Base-by-base conservation (phyloP, 2,329 filamentous ascomycete species). In the Curvularia sp. region DNA sequence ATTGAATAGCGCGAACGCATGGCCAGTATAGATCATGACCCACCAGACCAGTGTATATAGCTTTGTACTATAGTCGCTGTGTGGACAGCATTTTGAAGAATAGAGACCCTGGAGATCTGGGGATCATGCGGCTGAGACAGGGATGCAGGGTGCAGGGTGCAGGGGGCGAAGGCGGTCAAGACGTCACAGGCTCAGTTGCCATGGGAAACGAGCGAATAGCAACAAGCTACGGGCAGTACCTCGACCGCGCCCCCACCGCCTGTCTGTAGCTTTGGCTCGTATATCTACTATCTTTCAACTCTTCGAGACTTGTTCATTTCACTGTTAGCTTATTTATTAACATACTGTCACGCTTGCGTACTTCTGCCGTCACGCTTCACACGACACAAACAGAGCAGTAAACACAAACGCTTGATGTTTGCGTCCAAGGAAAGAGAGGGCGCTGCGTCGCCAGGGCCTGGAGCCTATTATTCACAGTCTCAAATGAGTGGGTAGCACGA, bases 401-500 rank as follows among this genome's bases (percentile, higher is more conserved):
- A 58, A 58, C 52, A 58, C 47, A 41, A 9, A 24, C 61, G 62
- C 62, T 13, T 18, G 43, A 77, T 79, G 74, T 69, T 72, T 60
- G 69, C 53, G 57, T 49, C 68, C 31, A 74, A 72, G 64, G 75
- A 73, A 55, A 70, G 72, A 63, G 76, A 77, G 63, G 69, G 72
- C 60, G 72, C 71, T 53, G 60, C 69, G 58, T 71, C 75, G 53
- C 75, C 76, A 38, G 70, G 73, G 48, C 75, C 75, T 38, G 67
- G 66, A 18, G 67, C 70, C 26, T 77, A 70, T 57, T 78, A 78
- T 66, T 70, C 72, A 35, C 67, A 70, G 20, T 63, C 72, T 48
- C 75, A 79, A 64, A 77, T 78, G 73, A 72, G 77, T 79, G 70
- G 54, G 76, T n/a, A 57, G n/a, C 41, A 28, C 9, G 41, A 15